Percentiles rank a stretch among this genome's conserved stretches.
phyloP scores from a whole-genome alignment of 495 filamentous ascomycete genomes.

The Aspergillus avenaceus region DNA sequence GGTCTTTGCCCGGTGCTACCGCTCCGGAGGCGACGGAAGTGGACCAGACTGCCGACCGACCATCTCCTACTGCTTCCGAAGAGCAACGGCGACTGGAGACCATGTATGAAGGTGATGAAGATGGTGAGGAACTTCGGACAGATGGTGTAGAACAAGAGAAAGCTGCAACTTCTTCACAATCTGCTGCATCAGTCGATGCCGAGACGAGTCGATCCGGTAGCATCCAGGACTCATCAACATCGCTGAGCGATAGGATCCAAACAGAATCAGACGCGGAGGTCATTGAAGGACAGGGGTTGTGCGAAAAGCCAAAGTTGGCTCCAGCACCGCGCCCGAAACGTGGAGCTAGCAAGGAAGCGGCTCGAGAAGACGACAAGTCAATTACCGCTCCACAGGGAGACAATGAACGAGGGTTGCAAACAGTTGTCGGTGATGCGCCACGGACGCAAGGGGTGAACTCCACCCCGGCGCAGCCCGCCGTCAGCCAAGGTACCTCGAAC shows the following conservation, averaged over 20 bases:
- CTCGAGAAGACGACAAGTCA: slow-evolving; percentile 22
- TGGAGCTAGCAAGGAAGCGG: slow-evolving; percentile 27
- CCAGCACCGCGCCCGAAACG: slow-evolving; percentile 33
- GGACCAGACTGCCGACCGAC: slow-evolving; percentile 17
- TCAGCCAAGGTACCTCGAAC: slow-evolving; percentile 16
- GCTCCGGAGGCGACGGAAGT: slow-evolving; percentile 15
- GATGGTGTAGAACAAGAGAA: slow-evolving; percentile 13
- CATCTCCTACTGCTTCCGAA: slow-evolving; percentile 29
- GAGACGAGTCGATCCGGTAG: slow-evolving; percentile 19
- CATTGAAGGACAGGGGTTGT: slow-evolving; percentile 35
- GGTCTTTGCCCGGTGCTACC: slow-evolving; percentile 47
- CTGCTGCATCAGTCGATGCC: slow-evolving; percentile 6
- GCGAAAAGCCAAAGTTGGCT: slow-evolving; percentile 29
- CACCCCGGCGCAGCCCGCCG: slow-evolving; percentile 19
- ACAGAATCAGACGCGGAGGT: slow-evolving; percentile 22
- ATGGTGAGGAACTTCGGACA: slow-evolving; percentile 17
- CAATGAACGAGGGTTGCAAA: slow-evolving; percentile 19
- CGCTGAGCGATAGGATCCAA: slow-evolving; percentile 18
- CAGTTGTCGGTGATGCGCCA: slow-evolving; percentile 15
- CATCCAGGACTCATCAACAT: slow-evolving; percentile 19
- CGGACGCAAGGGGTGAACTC: slow-evolving; percentile 31
- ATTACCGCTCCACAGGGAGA: slow-evolving; percentile 18
- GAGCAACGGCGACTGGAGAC: slow-evolving; percentile 33
- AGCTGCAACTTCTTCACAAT: slow-evolving; percentile 10
- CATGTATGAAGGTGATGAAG: slow-evolving; percentile 42